These are phyloP conservation scores for Diaporthe citriasiana DNA, from an alignment of 2,329 filamentous ascomycete genomes.

Conservation along the genomic window DNA sequence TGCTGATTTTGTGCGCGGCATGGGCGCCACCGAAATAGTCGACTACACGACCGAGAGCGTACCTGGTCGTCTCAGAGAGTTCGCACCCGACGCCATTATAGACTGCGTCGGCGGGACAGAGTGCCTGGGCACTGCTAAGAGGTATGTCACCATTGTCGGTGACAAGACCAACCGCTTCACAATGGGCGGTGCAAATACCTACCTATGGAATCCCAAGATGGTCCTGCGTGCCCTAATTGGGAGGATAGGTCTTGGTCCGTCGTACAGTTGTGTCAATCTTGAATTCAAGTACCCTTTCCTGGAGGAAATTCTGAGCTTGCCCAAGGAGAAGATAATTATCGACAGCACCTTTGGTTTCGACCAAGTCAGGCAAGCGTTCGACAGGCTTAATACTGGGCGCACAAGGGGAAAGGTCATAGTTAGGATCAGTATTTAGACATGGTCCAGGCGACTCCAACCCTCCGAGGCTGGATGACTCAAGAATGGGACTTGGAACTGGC, in stretches of 20 bases:
- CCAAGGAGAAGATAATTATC: conserved; percentile 23
- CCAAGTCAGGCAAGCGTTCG: conserved; percentile 27
- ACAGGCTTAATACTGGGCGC: conserved; percentile 9
- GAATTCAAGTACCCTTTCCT: conserved; percentile 21
- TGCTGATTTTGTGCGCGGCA: conserved; percentile 42
- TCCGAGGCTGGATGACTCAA: not conserved
- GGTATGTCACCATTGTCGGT: conserved; percentile 45
- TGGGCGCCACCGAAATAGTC: conserved; percentile 42
- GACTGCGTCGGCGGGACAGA: conserved; percentile 43
- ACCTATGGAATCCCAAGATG: conserved; percentile 36
- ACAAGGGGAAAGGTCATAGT: conserved; percentile 12
- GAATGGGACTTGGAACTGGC: not conserved
- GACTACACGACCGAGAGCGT: conserved; percentile 44
- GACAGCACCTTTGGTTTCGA: conserved; percentile 27
- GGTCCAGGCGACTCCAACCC: too few relatives aligned
- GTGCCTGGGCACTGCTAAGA: conserved; percentile 41
- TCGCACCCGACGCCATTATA: conserved; percentile 40
- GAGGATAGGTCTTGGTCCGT: conserved; percentile 27
- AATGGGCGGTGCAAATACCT: conserved; percentile 38
- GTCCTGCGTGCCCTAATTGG: conserved; percentile 29
- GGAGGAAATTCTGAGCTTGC: conserved; percentile 18
- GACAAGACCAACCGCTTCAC: conserved; percentile 42
- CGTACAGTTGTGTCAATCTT: conserved; percentile 35
- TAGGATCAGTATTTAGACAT: not conserved
- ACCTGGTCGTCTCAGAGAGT: not conserved